These are phyloP conservation scores for Tolypocladium album DNA, from an alignment of 2,329 filamentous ascomycete species.

Conservation along the genomic window DNA sequence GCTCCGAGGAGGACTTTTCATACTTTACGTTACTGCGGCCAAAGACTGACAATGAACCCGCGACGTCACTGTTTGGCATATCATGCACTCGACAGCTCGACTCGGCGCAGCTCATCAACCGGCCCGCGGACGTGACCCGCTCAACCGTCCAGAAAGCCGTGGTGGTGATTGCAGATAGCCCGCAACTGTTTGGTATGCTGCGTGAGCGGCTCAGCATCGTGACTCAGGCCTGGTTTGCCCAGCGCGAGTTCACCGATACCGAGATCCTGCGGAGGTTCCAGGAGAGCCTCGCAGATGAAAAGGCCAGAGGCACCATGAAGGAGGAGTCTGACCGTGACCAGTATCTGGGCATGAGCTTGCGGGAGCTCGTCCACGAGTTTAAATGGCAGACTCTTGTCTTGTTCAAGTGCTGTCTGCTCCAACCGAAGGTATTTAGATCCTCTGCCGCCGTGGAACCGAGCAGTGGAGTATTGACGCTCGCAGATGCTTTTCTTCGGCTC, in stretches of 20 bases:
- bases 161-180: conserved; percentile 85
- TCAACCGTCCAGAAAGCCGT: conserved; percentile 98
- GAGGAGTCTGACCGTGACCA: conserved; percentile 71
- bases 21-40: conserved; percentile 86
- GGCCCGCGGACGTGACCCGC: conserved; percentile 83
- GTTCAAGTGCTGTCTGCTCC: conserved; percentile 85
- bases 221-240: conserved; percentile 91
- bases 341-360: conserved; percentile 77
- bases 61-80: conserved; percentile 88
- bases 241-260: conserved; percentile 81
- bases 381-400: conserved; percentile 89
- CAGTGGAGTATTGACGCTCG: neutral
- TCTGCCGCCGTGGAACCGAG: neutral
- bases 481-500: conserved; percentile 98
- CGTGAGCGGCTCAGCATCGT: conserved; percentile 84
- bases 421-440: conserved; percentile 68
- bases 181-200: conserved; percentile 81
- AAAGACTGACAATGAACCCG: conserved; percentile 39
- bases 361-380: conserved; percentile 89
- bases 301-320: conserved; percentile 41
- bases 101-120: conserved; percentile 62
- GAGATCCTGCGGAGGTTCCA: conserved; percentile 88
- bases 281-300: conserved; percentile 68
- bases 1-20: conserved; percentile 89
- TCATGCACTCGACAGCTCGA: conserved; percentile 90